Base-by-base conservation (phyloP, 2,329 filamentous ascomycete species). In the Cadophora luteo-olivacea region DNA sequence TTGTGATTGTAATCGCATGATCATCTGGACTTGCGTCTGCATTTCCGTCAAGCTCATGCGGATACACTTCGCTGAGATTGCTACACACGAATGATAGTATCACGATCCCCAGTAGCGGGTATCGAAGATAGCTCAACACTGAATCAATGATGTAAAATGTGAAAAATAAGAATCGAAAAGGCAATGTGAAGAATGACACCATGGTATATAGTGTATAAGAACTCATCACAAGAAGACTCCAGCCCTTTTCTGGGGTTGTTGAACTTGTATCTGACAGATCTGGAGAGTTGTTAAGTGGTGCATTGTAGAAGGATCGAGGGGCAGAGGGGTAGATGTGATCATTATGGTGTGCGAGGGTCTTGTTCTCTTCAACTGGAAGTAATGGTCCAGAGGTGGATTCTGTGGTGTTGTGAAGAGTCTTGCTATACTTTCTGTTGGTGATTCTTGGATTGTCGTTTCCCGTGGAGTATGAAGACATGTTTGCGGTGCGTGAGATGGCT, bases 61-160 rank as follows among this genome's bases (percentile, higher is more conserved):
- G 60, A 33, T 49, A 25, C 12, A 25, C 25, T 19, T 61, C 60
- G 41, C 60, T 32, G 60, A 49, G 14, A 45, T 61, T 14, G 7
- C 5, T 22, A 19, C 19, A 45, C 9, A 61, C 12, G 7, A 61
- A 49, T 8, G 41, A 8, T 22, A 48, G 7, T 4, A 61, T 61
- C 4, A 61, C 36, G 8, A 61, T 19, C 4, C 38, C 60, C 1
- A 49, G 41, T 24, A 61, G 4, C 5, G 60, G 60, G 25, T 49
- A 61, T 1, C 22, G 41, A 16, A 61, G 60, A 33, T 49, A 49
- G 12, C 22, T 12, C 3, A 61, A 5, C 4, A 19, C 22, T 3
- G 41, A n/a, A 12, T 61, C 60, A 19, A 49, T 16, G 60, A 49
- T 11, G 5, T 3, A 2, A 24, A 48, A 33, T 1, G 25, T 11